Evolutionary conservation across 2,329 filamentous ascomycete genomes (phyloP).

Genomic region (Paecilomyces fulvus): DNA sequence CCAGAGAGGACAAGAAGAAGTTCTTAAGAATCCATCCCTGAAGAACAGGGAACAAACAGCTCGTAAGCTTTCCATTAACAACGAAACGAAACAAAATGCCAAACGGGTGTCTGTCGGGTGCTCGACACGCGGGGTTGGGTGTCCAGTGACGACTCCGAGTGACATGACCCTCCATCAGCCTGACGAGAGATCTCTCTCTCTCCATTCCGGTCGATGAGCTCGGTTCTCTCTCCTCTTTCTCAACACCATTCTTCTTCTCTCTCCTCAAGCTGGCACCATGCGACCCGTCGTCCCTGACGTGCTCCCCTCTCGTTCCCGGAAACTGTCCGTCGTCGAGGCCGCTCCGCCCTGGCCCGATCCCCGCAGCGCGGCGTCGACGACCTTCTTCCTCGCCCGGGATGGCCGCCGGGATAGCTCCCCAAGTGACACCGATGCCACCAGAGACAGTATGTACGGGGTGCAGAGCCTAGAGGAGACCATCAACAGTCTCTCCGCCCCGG

Average conservation of each 20-base stretch:
- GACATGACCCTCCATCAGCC: neutral
- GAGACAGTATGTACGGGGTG: conserved; percentile 47
- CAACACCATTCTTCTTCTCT: neutral
- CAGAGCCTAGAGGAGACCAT: conserved; percentile 50
- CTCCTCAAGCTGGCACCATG: conserved; percentile 21
- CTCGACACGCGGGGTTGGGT: neutral
- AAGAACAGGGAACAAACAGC: neutral
- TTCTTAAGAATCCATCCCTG: neutral
- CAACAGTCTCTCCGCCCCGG: conserved; percentile 23
- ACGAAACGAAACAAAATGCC: neutral
- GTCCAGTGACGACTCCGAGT: neutral
- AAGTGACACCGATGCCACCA: conserved; percentile 18
- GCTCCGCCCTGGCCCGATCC: conserved; percentile 27
- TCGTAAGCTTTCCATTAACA: too few relatives aligned
- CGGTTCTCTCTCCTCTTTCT: neutral
- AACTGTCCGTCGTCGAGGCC: conserved; percentile 23
- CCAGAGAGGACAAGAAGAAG: too few relatives aligned
- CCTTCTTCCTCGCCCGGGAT: conserved; percentile 53
- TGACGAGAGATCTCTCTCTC: neutral
- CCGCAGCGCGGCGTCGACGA: conserved; percentile 40
- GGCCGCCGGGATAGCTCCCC: conserved; percentile 38
- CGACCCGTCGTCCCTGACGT: conserved; percentile 29
- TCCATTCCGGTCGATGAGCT: neutral
- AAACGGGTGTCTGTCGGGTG: neutral
- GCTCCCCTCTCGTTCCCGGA: conserved; percentile 24